Percentiles rank a stretch among this genome's conserved stretches.
Conservation (phyloP, 176 grass and related monocot species). For the Ensete glaucum region DNA sequence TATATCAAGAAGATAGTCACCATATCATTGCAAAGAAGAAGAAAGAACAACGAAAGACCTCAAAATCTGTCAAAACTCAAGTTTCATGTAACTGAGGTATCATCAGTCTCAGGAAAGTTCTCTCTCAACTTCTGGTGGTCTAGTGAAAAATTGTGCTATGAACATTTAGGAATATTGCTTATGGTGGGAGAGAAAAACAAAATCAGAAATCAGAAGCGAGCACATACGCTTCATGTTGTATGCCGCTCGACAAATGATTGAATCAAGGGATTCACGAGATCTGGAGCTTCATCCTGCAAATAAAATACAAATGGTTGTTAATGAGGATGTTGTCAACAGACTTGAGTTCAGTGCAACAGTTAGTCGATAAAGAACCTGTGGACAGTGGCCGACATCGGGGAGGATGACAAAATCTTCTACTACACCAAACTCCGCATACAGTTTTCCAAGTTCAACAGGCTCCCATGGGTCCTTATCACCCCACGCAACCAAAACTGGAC, state of each 20-base stretch:
- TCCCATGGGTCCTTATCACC: conserved; percentile 95
- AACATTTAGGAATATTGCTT: neutral
- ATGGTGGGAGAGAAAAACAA: neutral
- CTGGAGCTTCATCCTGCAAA: conserved; percentile 77
- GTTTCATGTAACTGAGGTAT: too few species aligned
- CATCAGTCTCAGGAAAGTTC: too few species aligned
- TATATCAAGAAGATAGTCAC: too few species aligned
- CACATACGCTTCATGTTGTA: conserved; percentile 14
- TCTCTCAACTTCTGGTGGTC: neutral
- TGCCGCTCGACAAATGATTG: conserved; percentile 58
- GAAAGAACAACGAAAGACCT: too few species aligned
- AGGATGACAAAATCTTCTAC: conserved; percentile 91
- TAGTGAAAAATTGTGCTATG: neutral
- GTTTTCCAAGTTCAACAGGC: conserved; percentile 79
- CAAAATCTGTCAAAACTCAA: too few species aligned
- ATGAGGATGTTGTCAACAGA: neutral
- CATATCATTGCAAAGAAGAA: too few species aligned
- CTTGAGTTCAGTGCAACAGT: neutral
- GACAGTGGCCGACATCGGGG: conserved; percentile 90
- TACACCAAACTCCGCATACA: conserved; percentile 49
- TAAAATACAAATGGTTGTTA: conserved; percentile 1
- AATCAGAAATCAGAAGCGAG: neutral
- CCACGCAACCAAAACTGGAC: conserved; percentile 83
- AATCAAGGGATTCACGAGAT: conserved; percentile 76
- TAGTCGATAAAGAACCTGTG: conserved; percentile 39